Evolutionary conservation across 257 asterid species (phyloP).

Genomic region (Solanum sparsipilum): DNA sequence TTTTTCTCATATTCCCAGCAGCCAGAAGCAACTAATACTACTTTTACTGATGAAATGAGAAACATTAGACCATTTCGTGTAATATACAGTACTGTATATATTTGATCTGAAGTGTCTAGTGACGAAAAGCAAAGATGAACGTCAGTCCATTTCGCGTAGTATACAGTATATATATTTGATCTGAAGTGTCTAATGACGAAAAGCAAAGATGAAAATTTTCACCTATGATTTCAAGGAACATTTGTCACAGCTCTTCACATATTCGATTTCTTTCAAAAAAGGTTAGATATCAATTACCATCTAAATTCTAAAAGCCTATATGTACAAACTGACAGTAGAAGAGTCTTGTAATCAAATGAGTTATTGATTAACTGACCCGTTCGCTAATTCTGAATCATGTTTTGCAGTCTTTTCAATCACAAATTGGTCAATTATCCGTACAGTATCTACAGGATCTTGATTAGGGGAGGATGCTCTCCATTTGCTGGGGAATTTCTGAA

Average conservation of each 20-base stretch:
- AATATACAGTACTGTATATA: background rate
- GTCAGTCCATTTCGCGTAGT: background rate
- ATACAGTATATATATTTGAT: background rate
- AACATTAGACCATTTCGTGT: background rate
- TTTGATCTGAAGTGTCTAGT: background rate
- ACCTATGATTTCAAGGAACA: background rate
- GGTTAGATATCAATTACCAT: background rate
- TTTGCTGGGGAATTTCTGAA: slow-evolving; percentile 67
- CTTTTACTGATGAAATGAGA: background rate
- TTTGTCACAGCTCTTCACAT: background rate
- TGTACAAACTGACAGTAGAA: background rate
- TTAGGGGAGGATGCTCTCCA: slow-evolving; percentile 61
- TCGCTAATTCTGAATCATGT: slow-evolving; percentile 21
- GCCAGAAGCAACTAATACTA: background rate
- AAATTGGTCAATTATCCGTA: slow-evolving; percentile 70
- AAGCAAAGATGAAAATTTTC: background rate
- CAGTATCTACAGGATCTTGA: slow-evolving; percentile 72
- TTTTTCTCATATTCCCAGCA: background rate
- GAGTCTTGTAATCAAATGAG: background rate
- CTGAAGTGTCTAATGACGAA: background rate
- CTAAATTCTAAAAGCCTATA: background rate
- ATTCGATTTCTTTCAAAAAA: background rate
- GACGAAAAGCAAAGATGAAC: background rate
- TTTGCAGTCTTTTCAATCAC: slow-evolving; percentile 40
- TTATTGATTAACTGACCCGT: slow-evolving; percentile 32